Evolutionary conservation across 805 yeast genomes (phyloP).

Genomic region (Myxozyma neotropica): DNA sequence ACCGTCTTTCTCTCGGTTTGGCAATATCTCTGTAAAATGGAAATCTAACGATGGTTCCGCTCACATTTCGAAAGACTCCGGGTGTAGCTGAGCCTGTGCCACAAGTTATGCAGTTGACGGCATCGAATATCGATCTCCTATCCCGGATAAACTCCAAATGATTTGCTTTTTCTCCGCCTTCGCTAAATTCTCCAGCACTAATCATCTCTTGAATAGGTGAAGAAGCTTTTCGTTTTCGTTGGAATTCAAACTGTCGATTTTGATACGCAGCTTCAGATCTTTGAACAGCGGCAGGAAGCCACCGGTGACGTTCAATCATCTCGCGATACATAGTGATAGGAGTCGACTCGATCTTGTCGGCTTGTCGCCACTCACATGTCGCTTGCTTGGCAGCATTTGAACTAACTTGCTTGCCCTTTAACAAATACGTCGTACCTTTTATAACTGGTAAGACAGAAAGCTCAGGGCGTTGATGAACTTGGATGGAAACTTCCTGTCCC

Average conservation of each 20-base stretch:
- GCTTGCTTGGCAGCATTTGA: conserved; percentile 10
- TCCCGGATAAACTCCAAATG: too few species aligned
- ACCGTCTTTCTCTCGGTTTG: neutral
- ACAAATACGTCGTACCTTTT: conserved; percentile 2
- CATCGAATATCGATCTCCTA: neutral
- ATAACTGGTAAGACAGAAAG: conserved; percentile 10
- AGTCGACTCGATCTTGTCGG: neutral
- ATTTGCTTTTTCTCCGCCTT: neutral
- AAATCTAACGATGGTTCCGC: conserved; percentile 73
- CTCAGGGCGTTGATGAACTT: neutral
- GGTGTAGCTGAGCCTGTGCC: conserved; percentile 97
- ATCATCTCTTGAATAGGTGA: neutral
- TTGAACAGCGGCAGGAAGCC: neutral
- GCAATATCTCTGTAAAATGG: conserved; percentile 46
- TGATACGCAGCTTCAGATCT: neutral
- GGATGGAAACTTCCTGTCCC: neutral
- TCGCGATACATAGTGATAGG: conserved; percentile 8
- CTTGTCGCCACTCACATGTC: conserved; percentile 3
- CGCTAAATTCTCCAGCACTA: neutral
- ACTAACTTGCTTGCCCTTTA: conserved; percentile 8
- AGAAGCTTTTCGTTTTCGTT: neutral
- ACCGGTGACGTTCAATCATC: neutral
- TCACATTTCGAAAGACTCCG: conserved; percentile 79
- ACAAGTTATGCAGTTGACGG: conserved; percentile 67
- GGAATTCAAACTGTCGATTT: neutral